Percentiles rank a stretch among this genome's conserved stretches.
Conservation (phyloP, 2,329 filamentous ascomycete species). For the Phialophora verrucosa region DNA sequence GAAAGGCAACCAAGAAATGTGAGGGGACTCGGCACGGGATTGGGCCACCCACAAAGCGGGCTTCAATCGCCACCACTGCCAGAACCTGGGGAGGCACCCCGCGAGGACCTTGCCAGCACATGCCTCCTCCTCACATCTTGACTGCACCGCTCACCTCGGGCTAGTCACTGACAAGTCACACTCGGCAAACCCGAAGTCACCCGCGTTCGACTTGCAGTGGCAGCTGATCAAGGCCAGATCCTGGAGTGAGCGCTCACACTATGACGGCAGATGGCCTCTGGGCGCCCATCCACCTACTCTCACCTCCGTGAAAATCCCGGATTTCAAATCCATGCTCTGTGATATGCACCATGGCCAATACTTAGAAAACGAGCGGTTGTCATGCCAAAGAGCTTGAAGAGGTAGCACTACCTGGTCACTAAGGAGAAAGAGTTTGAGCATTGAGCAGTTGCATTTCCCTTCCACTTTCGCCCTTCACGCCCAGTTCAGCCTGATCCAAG, state of each 20-base stretch:
- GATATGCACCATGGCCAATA: background rate
- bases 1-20: slow-evolving; percentile 14
- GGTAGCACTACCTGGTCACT: slow-evolving; percentile 15
- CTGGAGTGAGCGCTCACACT: background rate
- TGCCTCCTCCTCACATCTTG: background rate
- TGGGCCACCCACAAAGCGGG: slow-evolving; percentile 1
- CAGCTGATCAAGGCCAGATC: slow-evolving; percentile 5
- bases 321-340: background rate
- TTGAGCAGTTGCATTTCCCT: slow-evolving; percentile 7
- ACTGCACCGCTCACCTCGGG: background rate
- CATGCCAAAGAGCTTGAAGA: slow-evolving; percentile 9
- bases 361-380: background rate
- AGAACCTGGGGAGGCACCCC: slow-evolving; percentile 4
- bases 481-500: slow-evolving; percentile 27
- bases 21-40: slow-evolving; percentile 5
- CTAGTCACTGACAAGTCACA: slow-evolving; percentile 12
- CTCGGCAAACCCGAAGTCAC: slow-evolving; percentile 9
- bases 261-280: background rate
- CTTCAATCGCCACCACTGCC: background rate
- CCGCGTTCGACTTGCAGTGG: background rate
- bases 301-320: background rate
- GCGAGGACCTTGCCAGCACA: slow-evolving; percentile 25
- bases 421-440: slow-evolving; percentile 4
- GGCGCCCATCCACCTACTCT: too few relatives aligned
- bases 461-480: slow-evolving; percentile 13